These are phyloP conservation scores for Castanea mollissima DNA, from an alignment of 306 rosid genomes.

Conservation along the genomic window DNA sequence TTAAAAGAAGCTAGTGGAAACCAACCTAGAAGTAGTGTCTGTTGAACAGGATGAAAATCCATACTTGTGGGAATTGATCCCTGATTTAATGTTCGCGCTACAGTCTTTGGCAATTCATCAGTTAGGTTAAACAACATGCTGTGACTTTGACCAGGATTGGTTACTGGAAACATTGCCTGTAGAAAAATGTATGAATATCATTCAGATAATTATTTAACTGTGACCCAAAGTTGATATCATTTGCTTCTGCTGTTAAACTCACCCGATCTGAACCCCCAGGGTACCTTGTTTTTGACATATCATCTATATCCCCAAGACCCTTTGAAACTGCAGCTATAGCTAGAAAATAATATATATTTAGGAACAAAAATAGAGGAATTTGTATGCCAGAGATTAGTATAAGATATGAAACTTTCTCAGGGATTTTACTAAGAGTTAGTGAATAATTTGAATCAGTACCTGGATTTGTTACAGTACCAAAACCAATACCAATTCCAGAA, in stretches of 20 bases:
- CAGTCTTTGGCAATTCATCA: constrained; percentile 26
- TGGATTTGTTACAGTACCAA: constrained; percentile 4
- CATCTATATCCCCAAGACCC: constrained; percentile 11
- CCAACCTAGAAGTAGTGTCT: constrained; percentile 25
- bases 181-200: neutral
- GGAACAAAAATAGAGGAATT: neutral
- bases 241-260: constrained; percentile 6
- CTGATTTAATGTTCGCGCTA: constrained; percentile 7
- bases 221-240: neutral
- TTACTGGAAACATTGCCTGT: neutral
- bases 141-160: neutral
- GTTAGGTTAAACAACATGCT: neutral
- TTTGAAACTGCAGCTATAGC: constrained; percentile 15
- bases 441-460: constrained; percentile 5
- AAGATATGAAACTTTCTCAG: neutral
- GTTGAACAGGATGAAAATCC: constrained; percentile 33
- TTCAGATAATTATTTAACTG: neutral
- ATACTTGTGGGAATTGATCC: constrained; percentile 20
- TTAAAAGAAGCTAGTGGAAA: neutral
- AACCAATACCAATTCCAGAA: constrained; percentile 6
- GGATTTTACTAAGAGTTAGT: neutral
- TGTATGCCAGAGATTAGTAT: neutral
- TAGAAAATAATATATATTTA: neutral
- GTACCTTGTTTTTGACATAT: constrained; percentile 13
- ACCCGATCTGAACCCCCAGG: constrained; percentile 8